Evolutionary conservation across 129 eudicot genomes (phyloP), one percentile per base, ranked within the genome.

Genomic region (Flaveria trinervia): DNA sequence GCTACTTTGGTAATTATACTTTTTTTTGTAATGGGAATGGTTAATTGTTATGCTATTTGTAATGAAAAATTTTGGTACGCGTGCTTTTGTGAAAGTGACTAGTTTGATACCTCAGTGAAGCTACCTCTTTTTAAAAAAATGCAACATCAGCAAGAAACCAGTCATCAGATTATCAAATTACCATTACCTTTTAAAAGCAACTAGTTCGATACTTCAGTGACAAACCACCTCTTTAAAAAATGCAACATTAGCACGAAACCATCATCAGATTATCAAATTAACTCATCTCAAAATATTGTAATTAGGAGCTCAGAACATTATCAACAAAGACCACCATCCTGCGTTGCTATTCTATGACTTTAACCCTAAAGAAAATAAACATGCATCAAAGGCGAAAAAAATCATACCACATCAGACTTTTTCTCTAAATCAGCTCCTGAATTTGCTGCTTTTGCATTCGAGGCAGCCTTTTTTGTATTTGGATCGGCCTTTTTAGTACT

Each of bases 401-500:
- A 33, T 66, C 81, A 76, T 86, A 89, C 94, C 86, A 14, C 33
- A 0, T 85, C 97, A 74, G 81, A 64, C 68, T 65, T 76, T 80
- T 87, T 89, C 73, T 84, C 78, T 26, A 74, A 16, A 70, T 78
- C 88, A 66, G 79, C 82, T 61, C 76, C 90, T 55, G 88, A 57
- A 54, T 52, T 73, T 55, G 86, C 81, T 76, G 76, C 83, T 80
- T 88, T 89, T 33, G 86, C 65, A 43, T 71, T 88, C 71, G 78
- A 80, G 59, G 59, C 87, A 49, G 80, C 77, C 80, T 86, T 89
- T 71, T 86, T 93, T 20, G 75, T 75, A 71, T 43, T 82, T 75
- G 87, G 28, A 52, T 70, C 89, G 4, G 74, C 70, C 85, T 88
- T 89, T 65, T 88, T 93, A 28, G 79, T 50, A 71, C 70, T 83